Evolutionary conservation across 2,329 filamentous ascomycete species (phyloP), one percentile per base, ranked within the genome.

Genomic region (Mollisia scopiformis): DNA sequence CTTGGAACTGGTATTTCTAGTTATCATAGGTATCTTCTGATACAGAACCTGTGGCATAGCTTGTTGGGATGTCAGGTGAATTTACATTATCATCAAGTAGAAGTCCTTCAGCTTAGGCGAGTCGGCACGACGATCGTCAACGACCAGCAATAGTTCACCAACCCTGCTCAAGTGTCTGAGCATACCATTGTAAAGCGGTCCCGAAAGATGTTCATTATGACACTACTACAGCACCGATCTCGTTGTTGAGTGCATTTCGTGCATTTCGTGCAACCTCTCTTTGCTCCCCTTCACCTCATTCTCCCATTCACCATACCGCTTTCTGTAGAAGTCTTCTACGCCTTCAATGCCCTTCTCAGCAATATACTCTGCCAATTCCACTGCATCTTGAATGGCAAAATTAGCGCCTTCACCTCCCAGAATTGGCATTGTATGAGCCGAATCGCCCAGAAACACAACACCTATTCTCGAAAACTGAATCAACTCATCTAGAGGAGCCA

Each of bases 331-430:
- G 1, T 13, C 31, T 41, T 14, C 7, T 2, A 60, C 16, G 27
- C 13, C 25, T 16, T 13, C 43, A 28, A 16, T 8, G 39, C 30
- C 31, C n/a, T 30, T 14, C 27, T 41, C 39, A 37, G 19, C 49
- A 37, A 65, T 37, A 30, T 7, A 52, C 16, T 58, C 58, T 3
- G 58, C 61, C 21, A 69, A 41, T 21, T 61, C 59, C n/a, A 65
- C 58, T 30, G 52, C 55, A 63, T 71, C 66, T 2, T 30, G 28
- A n/a, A 68, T 47, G 3, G 68, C 69, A 46, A 61, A 55, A 41
- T 64, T 65, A 13, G 62, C 65, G 13, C 68, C 65, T 10, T 65
- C 59, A n/a, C 59, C 68, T 23, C 60, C 66, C 23, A 71, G 39
- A 43, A 69, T 63, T 30, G 66, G 64, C 59, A 64, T 62, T 10